Percentiles rank a stretch among this genome's conserved stretches.
phyloP scores from a whole-genome alignment of 192 early-diverging fungal genomes.

The Coemansia sp. region DNA sequence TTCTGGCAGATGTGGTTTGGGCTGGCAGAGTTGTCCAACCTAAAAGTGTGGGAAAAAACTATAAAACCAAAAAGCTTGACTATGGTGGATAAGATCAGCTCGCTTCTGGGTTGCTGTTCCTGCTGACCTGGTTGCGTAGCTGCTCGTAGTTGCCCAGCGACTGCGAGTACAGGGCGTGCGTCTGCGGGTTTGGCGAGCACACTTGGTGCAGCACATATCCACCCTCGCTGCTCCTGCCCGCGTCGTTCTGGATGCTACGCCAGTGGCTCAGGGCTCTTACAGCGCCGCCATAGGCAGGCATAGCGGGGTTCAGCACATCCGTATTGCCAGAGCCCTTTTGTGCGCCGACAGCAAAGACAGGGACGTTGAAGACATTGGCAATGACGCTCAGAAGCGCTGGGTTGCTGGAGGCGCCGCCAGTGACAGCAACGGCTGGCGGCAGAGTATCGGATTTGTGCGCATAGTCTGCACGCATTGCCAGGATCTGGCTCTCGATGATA shows the following conservation, averaged over 20 bases:
- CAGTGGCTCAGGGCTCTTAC: constrained; percentile 17
- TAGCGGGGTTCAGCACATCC: constrained; percentile 19
- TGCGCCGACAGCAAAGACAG: constrained; percentile 53
- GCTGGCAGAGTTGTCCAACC: no score
- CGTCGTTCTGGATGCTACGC: not conserved
- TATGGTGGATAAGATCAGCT: not conserved
- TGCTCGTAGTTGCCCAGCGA: constrained; percentile 31
- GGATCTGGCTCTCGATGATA: constrained; percentile 71
- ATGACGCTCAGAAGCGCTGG: constrained; percentile 58
- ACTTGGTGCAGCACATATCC: constrained; percentile 17
- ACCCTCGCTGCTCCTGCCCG: not conserved
- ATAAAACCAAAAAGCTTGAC: not conserved
- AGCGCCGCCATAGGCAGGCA: constrained; percentile 47
- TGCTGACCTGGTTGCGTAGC: constrained; percentile 22
- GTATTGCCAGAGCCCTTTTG: not conserved
- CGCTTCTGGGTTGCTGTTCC: not conserved
- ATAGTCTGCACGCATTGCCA: constrained; percentile 67
- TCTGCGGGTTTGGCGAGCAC: constrained; percentile 6
- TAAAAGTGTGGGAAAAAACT: no score
- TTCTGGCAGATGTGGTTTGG: no score
- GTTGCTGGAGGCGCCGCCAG: constrained; percentile 75
- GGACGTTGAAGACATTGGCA: constrained; percentile 70
- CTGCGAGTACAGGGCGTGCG: constrained; percentile 18
- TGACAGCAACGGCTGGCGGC: constrained; percentile 57
- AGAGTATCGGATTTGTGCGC: constrained; percentile 15